These are phyloP conservation scores for Xylariaceae sp. DNA, from an alignment of 2,329 filamentous ascomycete species.

Conservation along the genomic window DNA sequence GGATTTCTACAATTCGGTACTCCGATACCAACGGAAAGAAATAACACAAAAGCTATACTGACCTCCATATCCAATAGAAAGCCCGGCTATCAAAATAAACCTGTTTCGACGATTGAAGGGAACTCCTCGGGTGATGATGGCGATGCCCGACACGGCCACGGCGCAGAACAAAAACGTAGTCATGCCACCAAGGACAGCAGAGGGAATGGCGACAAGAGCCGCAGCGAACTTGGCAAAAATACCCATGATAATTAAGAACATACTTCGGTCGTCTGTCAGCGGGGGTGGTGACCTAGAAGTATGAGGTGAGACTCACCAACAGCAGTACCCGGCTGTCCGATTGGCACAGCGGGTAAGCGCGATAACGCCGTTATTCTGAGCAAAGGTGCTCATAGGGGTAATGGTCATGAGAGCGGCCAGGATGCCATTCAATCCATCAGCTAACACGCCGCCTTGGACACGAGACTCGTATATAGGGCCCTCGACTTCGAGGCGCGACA, in stretches of 20 bases:
- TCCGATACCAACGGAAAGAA: too few species aligned
- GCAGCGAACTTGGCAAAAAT: constrained; percentile 84
- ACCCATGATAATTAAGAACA: constrained; percentile 80
- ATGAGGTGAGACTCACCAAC: constrained; percentile 48
- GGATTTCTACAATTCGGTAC: too few species aligned
- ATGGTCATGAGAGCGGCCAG: constrained; percentile 78
- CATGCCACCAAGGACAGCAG: constrained; percentile 68
- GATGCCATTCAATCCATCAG: constrained; percentile 76
- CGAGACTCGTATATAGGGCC: constrained; percentile 73
- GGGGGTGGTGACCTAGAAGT: too few species aligned
- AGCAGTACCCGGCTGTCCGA: constrained; percentile 77
- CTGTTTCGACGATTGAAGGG: constrained; percentile 78
- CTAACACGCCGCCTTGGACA: constrained; percentile 78
- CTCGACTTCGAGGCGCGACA: constrained; percentile 74
- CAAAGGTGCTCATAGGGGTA: constrained; percentile 78
- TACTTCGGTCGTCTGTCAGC: constrained; percentile 36
- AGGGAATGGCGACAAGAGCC: constrained; percentile 74
- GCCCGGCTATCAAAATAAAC: constrained; percentile 77
- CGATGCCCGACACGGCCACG: constrained; percentile 76
- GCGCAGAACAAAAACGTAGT: constrained; percentile 80
- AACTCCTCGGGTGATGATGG: constrained; percentile 70
- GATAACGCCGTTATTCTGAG: constrained; percentile 85
- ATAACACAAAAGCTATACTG: neutral
- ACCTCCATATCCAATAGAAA: constrained; percentile 70
- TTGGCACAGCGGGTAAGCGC: constrained; percentile 81